phyloP scores from a whole-genome alignment of 2,329 filamentous ascomycete species.

The Aureobasidium sp. region DNA sequence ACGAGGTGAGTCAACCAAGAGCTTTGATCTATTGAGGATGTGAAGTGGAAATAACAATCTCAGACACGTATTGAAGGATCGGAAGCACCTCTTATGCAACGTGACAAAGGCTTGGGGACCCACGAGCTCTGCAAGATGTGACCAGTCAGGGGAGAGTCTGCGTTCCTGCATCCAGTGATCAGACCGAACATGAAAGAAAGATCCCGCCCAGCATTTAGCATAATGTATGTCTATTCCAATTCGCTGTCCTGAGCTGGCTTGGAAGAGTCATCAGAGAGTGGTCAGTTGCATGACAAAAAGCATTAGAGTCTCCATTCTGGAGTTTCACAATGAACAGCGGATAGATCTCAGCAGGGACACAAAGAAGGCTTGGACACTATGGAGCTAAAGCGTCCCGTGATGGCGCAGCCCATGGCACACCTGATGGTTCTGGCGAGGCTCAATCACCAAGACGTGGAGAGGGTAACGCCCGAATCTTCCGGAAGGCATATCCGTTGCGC shows the following conservation, averaged over 20 bases:
- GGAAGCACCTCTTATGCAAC: not conserved
- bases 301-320: not conserved
- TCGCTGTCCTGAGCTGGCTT: conserved; percentile 2
- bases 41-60: conserved; percentile 1
- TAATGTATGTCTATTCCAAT: conserved; percentile 8
- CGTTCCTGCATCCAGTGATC: conserved; percentile 3
- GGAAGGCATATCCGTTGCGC: conserved; percentile 2
- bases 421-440: not conserved
- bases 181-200: not conserved
- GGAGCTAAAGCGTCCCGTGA: not conserved
- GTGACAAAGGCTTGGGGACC: not conserved
- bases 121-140: not conserved
- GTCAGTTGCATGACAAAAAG: conserved; percentile 10
- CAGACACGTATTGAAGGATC: not conserved
- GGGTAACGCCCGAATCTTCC: conserved; percentile 7
- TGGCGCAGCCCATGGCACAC: conserved; percentile 6
- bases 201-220: not conserved
- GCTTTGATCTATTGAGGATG: not conserved
- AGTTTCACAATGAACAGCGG: conserved; percentile 8
- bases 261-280: not conserved
- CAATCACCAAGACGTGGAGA: conserved; percentile 6
- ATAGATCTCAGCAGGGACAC: conserved; percentile 5
- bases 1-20: not conserved
- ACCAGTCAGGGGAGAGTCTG: not conserved
- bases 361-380: conserved; percentile 6